Evolutionary conservation across 2,329 filamentous ascomycete species (phyloP), one percentile per base, ranked within the genome.

Genomic region (Neofusicoccum cordaticola): DNA sequence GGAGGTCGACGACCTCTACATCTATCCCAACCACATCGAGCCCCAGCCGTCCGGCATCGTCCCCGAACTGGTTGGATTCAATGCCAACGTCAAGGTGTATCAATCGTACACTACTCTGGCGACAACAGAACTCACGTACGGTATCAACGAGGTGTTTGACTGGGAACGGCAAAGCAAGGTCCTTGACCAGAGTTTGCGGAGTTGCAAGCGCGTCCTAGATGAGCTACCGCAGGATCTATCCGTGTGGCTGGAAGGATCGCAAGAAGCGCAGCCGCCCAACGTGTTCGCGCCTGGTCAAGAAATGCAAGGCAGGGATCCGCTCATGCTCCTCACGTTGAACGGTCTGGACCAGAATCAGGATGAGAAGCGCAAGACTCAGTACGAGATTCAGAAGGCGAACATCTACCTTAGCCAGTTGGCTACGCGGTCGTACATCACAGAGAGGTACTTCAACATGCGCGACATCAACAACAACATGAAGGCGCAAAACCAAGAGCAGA

Each of bases 301-400:
- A 53, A 37, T 53, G 47, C 22, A 31, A n/a, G 47, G 39, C 1
- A 45, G 50, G 34, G 63, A 65, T 44, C 69, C 70, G 31, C 69
- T 69, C 47, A 66, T 71, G 63, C 68, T 69, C 42, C 67, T 73
- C 13, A 71, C 71, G 67, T 71, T 64, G 42, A 64, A 57, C 22
- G 58, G 58, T 6, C 17, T 37, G 27, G 53, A 64, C n/a, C 52
- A 58, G 22, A 48, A 17, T 19, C 71, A 73, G 1, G 78, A 80
- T 65, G 72, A 78, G 44, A 77, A 80, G 5, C 75, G 78, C 42
- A 71, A 72, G 35, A 79, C 93, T 4, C 91, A 95, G 73, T 92
- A 89, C 69, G 93, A 96, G 77, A 95, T 97, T 35, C 92, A 96
- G 74, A 96, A 96, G 74, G 91, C 92, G 6, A 96, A 96, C 74